phyloP scores from a whole-genome alignment of 495 filamentous ascomycete species.

The Tuber microsphaerosporum region DNA sequence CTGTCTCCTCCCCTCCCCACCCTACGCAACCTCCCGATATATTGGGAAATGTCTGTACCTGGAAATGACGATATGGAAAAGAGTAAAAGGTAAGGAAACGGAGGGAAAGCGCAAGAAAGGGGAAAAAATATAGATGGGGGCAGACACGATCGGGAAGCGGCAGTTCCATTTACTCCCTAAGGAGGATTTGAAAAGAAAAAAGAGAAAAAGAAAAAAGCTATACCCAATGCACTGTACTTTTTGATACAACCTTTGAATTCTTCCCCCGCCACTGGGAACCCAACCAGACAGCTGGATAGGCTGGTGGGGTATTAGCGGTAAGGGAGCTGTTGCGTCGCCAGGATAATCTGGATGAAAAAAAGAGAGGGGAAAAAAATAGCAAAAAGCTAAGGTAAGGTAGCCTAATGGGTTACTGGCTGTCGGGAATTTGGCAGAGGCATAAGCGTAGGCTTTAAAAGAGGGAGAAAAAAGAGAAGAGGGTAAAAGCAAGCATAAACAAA shows the following conservation, averaged over 20 bases:
- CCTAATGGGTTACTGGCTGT: neutral
- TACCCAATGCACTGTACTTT: conserved; percentile 4
- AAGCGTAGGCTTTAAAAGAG: neutral
- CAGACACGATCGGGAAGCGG: neutral
- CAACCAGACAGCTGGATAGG: neutral
- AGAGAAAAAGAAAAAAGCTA: neutral
- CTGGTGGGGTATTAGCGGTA: neutral
- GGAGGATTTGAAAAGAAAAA: neutral
- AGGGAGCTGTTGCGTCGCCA: neutral
- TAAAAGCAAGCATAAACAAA: conserved; percentile 20
- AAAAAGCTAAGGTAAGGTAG: conserved; percentile 13
- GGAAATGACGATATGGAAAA: neutral
- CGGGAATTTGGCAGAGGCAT: neutral
- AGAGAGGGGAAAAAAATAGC: neutral
- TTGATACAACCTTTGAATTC: neutral
- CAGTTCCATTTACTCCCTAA: neutral
- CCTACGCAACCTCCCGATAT: neutral
- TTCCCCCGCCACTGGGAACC: neutral
- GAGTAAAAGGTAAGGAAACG: conserved; percentile 10
- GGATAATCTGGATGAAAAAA: neutral
- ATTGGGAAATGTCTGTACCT: neutral
- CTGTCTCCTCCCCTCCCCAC: neutral
- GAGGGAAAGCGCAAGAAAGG: neutral
- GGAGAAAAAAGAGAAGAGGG: conserved; percentile 8
- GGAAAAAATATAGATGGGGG: neutral